phyloP scores from a whole-genome alignment of 441 rosid genomes.

The Theobroma grandiflorum region DNA sequence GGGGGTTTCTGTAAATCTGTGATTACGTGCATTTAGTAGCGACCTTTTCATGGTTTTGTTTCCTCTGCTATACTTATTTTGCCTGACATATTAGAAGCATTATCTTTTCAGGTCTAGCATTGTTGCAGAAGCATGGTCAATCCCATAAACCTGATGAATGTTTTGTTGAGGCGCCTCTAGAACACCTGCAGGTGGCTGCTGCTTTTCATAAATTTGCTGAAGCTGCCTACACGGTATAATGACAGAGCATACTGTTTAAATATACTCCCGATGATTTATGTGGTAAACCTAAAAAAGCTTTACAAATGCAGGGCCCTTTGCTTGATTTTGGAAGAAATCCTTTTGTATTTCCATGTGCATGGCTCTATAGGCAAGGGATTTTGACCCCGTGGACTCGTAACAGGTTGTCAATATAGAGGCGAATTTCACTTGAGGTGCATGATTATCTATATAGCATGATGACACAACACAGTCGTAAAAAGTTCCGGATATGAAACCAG shows the following conservation, averaged over 20 bases:
- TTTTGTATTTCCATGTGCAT: constrained; percentile 75
- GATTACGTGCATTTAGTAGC: neutral
- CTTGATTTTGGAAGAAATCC: constrained; percentile 93
- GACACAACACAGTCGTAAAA: neutral
- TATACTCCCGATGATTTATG: neutral
- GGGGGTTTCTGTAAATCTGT: neutral
- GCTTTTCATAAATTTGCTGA: constrained; percentile 84
- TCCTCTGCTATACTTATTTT: constrained; percentile 5
- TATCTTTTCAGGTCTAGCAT: constrained; percentile 77
- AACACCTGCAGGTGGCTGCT: constrained; percentile 69
- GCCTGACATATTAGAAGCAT: neutral
- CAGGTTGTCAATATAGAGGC: constrained; percentile 55
- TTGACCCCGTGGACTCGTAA: constrained; percentile 85
- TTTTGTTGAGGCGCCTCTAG: constrained; percentile 64
- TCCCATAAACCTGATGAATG: constrained; percentile 50
- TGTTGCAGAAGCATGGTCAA: constrained; percentile 66
- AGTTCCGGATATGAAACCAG: neutral
- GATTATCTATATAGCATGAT: constrained; percentile 14
- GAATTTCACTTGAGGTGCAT: constrained; percentile 31
- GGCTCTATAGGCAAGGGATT: constrained; percentile 88
- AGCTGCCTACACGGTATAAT: constrained; percentile 88
- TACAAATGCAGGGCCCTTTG: constrained; percentile 77
- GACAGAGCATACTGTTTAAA: constrained; percentile 12
- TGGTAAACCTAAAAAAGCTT: constrained; percentile 25
- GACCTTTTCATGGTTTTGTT: constrained; percentile 5